Base-by-base conservation (phyloP, 805 yeast genomes). In the Blastobotrys peoriensis region DNA sequence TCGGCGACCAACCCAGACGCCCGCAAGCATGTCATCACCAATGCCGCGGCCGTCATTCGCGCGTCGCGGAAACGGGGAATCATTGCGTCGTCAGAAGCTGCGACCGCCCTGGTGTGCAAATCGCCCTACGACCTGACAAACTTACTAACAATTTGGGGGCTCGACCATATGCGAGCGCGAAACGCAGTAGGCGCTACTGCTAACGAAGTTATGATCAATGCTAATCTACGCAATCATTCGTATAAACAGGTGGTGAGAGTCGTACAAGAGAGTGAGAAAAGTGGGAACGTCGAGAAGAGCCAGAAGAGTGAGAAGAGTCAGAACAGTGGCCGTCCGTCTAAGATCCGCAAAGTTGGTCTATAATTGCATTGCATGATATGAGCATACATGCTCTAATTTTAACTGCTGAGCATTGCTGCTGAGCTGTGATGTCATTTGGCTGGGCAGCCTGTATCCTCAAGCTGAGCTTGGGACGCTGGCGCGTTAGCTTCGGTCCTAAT, bases 61-160 rank as follows among this genome's bases (percentile, higher is more conserved):
- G 86, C 95, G 9, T 75, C 95, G 0, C 71, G 98, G 52, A 74
- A 79, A 15, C 74, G 87, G 36, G 97, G 97, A 0, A 58, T 93
- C 15, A 71, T 93, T 2, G 69, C 87, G 3, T 77, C 91, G 9
- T 78, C 91, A 56, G 97, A 96, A 2, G 86, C 93, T 0, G 46
- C 55, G 2, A 60, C 65, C 22, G 54, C 64, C 2, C 59, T 78
- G 25, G 79, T 78, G 36, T 65, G 79, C n/a, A 69, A 98, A 50
- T 76, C 79, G 23, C 76, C 78, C 33, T 68, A 74, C 37, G 96
- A 93, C 56, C 73, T 86, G 4, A 69, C 76, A 10, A 83, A 80
- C 46, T 64, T 93, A 39, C 65, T 84, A 27, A 69, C 74, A 33
- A 65, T 85, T 6, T 67, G 91, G 53, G 97, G 96, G 0, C 71